These are phyloP conservation scores for Zasmidium citrigriseum DNA, from an alignment of 2,329 filamentous ascomycete genomes.

Conservation along the genomic window DNA sequence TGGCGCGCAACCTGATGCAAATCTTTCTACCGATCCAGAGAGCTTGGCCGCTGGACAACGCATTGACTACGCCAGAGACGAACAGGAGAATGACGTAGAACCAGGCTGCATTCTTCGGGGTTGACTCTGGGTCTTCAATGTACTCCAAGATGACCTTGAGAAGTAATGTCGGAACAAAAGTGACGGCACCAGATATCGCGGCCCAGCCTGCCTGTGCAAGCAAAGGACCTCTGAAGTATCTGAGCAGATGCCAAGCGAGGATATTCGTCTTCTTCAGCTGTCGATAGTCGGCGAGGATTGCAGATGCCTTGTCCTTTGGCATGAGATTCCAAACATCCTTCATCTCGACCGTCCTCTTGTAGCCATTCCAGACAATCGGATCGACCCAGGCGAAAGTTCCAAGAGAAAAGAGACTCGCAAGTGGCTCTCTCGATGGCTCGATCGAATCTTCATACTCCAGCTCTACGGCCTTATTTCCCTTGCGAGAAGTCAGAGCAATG, in stretches of 20 bases:
- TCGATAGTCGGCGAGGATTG: slow-evolving; percentile 78
- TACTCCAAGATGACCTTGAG: slow-evolving; percentile 91
- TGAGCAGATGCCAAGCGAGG: slow-evolving; percentile 76
- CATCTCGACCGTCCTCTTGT: slow-evolving; percentile 79
- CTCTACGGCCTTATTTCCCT: slow-evolving; percentile 86
- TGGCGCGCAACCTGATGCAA: slow-evolving; percentile 87
- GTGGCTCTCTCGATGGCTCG: slow-evolving; percentile 81
- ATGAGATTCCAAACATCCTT: slow-evolving; percentile 88
- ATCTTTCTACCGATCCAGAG: slow-evolving; percentile 94
- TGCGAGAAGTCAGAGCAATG: slow-evolving; percentile 79
- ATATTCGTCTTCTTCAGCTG: slow-evolving; percentile 79
- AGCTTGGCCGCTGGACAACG: slow-evolving; percentile 79
- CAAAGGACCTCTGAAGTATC: slow-evolving; percentile 78
- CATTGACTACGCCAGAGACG: slow-evolving; percentile 76
- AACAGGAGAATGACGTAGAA: slow-evolving; percentile 91
- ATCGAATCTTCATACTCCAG: slow-evolving; percentile 88
- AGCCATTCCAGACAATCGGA: slow-evolving; percentile 83
- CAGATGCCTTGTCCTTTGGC: slow-evolving; percentile 82
- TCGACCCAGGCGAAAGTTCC: slow-evolving; percentile 92
- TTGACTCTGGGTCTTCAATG: slow-evolving; percentile 76
- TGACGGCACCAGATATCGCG: slow-evolving; percentile 75
- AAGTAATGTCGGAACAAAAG: slow-evolving; percentile 87
- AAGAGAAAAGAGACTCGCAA: slow-evolving; percentile 85
- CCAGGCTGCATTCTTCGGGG: slow-evolving; percentile 88
- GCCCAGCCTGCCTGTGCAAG: slow-evolving; percentile 80